A percentile compares a stretch with the other conserved stretches of the same genome.
Conservation (phyloP, 768 basidiomycete species). For the Wakefieldia striispora region DNA sequence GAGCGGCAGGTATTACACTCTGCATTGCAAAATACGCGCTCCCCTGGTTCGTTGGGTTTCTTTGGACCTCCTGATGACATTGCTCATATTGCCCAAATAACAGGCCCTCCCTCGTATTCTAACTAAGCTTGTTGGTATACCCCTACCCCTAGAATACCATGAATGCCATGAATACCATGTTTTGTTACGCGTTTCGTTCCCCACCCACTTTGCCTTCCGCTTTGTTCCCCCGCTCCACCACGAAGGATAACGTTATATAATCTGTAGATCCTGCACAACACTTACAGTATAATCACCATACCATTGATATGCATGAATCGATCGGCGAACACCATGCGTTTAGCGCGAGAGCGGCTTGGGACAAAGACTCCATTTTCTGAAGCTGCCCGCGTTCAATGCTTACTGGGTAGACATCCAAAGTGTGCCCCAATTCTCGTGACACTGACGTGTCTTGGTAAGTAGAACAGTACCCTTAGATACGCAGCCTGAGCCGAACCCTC, state of each 20-base stretch:
- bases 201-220: background rate
- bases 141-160: constrained; percentile 4
- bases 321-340: constrained; percentile 2
- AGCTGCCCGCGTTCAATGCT: no score
- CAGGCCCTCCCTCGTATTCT: constrained; percentile 44
- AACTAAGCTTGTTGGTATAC: constrained; percentile 16
- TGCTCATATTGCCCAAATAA: constrained; percentile 6
- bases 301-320: constrained; percentile 1
- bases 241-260: constrained; percentile 10
- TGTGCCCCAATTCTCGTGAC: no score
- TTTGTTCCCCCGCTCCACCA: background rate
- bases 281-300: constrained; percentile 14
- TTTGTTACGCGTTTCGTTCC: background rate
- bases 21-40: constrained; percentile 59
- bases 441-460: no score
- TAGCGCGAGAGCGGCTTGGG: background rate
- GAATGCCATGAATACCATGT: constrained; percentile 6
- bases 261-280: constrained; percentile 20
- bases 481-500: no score
- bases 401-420: no score
- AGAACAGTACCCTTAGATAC: no score
- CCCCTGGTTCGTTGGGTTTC: constrained; percentile 49
- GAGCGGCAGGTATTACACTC: constrained; percentile 61
- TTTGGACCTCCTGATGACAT: background rate
- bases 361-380: background rate